These are phyloP conservation scores for Ilex paraguariensis DNA, from an alignment of 305 asterid species.

Conservation along the genomic window DNA sequence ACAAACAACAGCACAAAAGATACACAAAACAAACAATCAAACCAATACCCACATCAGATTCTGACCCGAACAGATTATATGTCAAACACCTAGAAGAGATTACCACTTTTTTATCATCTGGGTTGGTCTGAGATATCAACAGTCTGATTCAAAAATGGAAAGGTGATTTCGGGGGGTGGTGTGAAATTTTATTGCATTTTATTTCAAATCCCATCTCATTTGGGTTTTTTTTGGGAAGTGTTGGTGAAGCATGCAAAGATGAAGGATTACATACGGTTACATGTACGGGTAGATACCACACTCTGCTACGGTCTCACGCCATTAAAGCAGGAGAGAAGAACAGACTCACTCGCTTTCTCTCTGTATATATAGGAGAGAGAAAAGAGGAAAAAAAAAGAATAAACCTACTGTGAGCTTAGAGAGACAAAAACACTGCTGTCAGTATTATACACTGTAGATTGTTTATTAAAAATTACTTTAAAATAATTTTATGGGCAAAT, in stretches of 20 bases:
- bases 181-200: constrained; percentile 26
- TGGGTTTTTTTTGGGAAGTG: constrained; percentile 42
- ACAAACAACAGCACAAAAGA: constrained; percentile 13
- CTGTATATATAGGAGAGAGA: constrained; percentile 1
- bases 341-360: constrained; percentile 35
- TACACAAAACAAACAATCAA: neutral
- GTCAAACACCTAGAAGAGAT: constrained; percentile 20
- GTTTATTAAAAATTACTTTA: neutral
- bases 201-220: constrained; percentile 21
- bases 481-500: neutral
- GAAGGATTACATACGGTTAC: constrained; percentile 34
- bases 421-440: neutral
- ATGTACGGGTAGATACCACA: constrained; percentile 17
- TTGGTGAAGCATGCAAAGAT: constrained; percentile 86
- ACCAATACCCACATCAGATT: constrained; percentile 9
- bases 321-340: constrained; percentile 79
- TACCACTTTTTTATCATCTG: constrained; percentile 37
- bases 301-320: constrained; percentile 69
- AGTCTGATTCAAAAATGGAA: constrained; percentile 29
- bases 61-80: constrained; percentile 15
- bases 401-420: neutral
- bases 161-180: constrained; percentile 23
- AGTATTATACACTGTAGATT: no score
- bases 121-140: constrained; percentile 27
- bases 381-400: no score